A percentile compares a stretch with the other conserved stretches of the same genome.
These are phyloP conservation scores for Apiospora kogelbergensis DNA, from an alignment of 2,329 filamentous ascomycete species.

Conservation along the genomic window DNA sequence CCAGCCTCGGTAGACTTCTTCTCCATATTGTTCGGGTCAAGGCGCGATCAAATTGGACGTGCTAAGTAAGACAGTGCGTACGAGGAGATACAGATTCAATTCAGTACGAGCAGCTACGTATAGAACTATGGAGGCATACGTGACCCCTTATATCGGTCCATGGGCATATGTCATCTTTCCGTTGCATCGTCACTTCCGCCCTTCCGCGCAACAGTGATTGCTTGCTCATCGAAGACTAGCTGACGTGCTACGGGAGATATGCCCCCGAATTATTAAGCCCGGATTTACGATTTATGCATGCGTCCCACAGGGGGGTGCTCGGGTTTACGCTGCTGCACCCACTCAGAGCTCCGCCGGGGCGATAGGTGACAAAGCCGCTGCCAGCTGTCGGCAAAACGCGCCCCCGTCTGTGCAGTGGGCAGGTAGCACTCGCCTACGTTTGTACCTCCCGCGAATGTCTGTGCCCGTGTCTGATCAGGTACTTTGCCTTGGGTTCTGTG, in stretches of 20 bases:
- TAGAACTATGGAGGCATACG: neutral
- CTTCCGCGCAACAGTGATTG: neutral
- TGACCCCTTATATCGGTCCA: neutral
- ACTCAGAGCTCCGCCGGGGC: neutral
- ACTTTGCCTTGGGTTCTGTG: neutral
- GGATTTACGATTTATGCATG: neutral
- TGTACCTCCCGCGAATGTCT: neutral
- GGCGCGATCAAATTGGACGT: neutral
- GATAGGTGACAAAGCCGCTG: neutral
- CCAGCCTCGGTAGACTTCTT: neutral
- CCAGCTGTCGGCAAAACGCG: neutral
- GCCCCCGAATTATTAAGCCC: conserved; percentile 1
- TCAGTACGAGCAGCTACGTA: neutral
- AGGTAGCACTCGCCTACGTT: neutral
- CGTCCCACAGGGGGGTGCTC: neutral
- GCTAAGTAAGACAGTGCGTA: too few species aligned
- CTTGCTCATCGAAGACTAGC: neutral
- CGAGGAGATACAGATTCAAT: neutral
- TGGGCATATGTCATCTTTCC: neutral
- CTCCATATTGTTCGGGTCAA: neutral
- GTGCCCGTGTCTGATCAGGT: neutral
- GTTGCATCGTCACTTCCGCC: neutral
- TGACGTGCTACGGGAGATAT: neutral
- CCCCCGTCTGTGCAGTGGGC: neutral
- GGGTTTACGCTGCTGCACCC: neutral